phyloP scores from a whole-genome alignment of 139 green algal genomes.

The Coelastrella sp. region DNA sequence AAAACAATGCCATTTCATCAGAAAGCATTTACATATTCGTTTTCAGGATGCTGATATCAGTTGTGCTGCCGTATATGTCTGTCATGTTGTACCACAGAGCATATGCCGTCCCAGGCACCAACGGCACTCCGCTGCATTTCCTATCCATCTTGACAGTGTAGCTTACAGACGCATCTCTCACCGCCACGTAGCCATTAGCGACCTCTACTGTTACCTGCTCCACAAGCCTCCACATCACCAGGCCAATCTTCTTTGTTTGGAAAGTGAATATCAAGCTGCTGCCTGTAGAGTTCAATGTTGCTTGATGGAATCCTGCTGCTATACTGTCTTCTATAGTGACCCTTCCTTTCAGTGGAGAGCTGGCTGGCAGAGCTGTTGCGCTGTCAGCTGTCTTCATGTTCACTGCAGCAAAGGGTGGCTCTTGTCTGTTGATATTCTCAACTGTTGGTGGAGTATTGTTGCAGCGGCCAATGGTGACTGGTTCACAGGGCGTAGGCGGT shows the following conservation, averaged over 20 bases:
- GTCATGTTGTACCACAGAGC: conserved; percentile 60
- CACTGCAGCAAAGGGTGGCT: background rate
- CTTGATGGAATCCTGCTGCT: background rate
- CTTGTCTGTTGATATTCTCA: conserved; percentile 43
- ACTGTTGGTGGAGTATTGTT: background rate
- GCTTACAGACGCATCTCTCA: conserved; percentile 37
- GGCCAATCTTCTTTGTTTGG: conserved; percentile 26
- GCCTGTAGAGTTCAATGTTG: background rate
- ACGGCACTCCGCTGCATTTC: background rate
- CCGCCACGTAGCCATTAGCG: conserved; percentile 43
- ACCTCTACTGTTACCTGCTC: conserved; percentile 32
- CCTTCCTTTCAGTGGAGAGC: background rate
- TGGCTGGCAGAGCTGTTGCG: background rate
- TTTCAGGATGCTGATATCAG: conserved; percentile 22
- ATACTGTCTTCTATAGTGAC: background rate
- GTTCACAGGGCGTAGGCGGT: conserved; percentile 31
- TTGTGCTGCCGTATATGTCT: conserved; percentile 60
- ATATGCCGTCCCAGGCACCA: conserved; percentile 50
- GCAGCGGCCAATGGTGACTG: conserved; percentile 37
- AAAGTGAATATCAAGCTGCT: conserved; percentile 37
- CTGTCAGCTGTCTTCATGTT: background rate
- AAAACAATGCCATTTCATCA: background rate
- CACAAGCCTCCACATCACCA: conserved; percentile 51
- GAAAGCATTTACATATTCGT: background rate
- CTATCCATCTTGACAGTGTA: background rate